These are phyloP conservation scores for Debaryomycetaceae sp. DNA, from an alignment of 1,139 yeast genomes.

Conservation along the genomic window DNA sequence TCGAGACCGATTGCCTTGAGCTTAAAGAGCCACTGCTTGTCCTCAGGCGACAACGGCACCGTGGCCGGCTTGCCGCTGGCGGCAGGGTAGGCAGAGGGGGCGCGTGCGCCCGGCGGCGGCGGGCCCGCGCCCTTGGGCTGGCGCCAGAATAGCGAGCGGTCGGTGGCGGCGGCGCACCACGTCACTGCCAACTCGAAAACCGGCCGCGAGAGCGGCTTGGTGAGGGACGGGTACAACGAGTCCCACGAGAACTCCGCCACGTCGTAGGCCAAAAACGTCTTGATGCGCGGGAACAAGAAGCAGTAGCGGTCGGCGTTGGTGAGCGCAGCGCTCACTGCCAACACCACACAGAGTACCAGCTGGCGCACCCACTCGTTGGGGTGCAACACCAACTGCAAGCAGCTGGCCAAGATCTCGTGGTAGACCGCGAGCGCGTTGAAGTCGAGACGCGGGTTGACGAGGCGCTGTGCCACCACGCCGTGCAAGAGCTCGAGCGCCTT, in stretches of 20 bases:
- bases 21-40: constrained; percentile 69
- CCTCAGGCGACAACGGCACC: constrained; percentile 52
- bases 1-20: constrained; percentile 66
- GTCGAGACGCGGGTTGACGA: constrained; percentile 35
- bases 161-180: constrained; percentile 67
- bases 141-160: constrained; percentile 77
- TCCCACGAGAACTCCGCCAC: constrained; percentile 64
- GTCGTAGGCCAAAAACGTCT: constrained; percentile 75
- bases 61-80: constrained; percentile 14
- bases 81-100: constrained; percentile 14
- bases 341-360: constrained; percentile 56
- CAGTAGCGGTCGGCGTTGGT: constrained; percentile 80
- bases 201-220: constrained; percentile 61
- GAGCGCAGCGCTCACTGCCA: constrained; percentile 59
- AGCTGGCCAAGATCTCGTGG: constrained; percentile 29
- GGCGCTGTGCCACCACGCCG: constrained; percentile 25
- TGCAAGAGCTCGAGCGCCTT: constrained; percentile 64
- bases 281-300: constrained; percentile 74
- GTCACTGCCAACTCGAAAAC: constrained; percentile 61
- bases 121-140: constrained; percentile 22
- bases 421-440: constrained; percentile 41
- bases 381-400: constrained; percentile 50
- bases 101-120: constrained; percentile 17
- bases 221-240: constrained; percentile 57
- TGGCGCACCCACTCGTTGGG: constrained; percentile 88